Evolutionary conservation across 371 early-diverging fungal species (phyloP), one percentile per base, ranked within the genome.

Genomic region (Mortierella sp.): DNA sequence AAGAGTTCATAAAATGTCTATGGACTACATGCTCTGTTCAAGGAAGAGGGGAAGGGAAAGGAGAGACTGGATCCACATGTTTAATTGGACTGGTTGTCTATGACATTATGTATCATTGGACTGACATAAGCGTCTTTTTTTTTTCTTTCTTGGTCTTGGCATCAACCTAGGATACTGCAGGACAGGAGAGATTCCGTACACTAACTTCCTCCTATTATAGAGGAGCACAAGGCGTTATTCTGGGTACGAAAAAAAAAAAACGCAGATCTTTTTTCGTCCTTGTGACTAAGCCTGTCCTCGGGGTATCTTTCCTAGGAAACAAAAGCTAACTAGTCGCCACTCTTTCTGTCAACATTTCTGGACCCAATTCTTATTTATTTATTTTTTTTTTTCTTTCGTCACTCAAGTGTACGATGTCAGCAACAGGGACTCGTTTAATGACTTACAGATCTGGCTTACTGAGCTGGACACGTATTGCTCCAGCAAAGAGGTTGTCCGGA

Each of bases 101-200:
- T 16, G 50, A 50, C 21, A 16, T 14, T n/a, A 2, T 5, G 50
- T 50, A 21, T 50, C 21, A 3, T 16, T 50, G 50, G n/a, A n/a
- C 50, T 21, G 21, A n/a, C 16, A 50, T 14, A 50, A 50, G n/a
- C 5, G 21, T 4, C 25, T 50, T 18, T 46, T 25, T 55, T 50
- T 64, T 9, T 45, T 64, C 46, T 44, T 43, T n/a, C n/a, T 51
- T 57, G 21, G 26, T 59, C 57, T 53, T 37, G 37, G 37, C 37
- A 37, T 37, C 37, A 37, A 3, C 3, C 11, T 89, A 98, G 99
- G 99, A 99, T 82, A 99, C 99, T 1, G 99, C 99, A 7, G 99
- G 99, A 15, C 99, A 99, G 85, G 99, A 99, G 83, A 90, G 99
- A 44, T 99, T 99, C 85, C 87, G 99, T 64, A 99, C 99, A 0